Percentiles rank a stretch among this genome's conserved stretches.
Conservation (phyloP, 306 rosid species). For the Quercus rubra region DNA sequence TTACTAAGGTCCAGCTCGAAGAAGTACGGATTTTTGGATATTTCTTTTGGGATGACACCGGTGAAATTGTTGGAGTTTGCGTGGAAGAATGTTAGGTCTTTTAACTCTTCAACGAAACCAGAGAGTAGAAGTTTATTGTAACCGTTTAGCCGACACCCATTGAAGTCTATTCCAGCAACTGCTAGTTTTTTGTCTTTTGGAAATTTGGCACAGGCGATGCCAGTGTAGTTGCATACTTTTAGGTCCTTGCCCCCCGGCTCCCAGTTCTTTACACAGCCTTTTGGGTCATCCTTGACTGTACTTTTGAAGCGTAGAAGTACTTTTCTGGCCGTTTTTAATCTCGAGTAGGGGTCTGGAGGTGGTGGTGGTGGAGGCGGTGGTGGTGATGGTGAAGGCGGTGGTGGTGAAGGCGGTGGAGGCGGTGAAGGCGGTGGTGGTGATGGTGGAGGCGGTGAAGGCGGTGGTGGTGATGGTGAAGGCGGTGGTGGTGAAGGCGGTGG, state of each 20-base stretch:
- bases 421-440: neutral
- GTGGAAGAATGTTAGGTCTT: slow-evolving; percentile 59
- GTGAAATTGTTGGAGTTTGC: slow-evolving; percentile 70
- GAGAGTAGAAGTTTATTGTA: neutral
- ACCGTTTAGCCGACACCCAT: slow-evolving; percentile 16
- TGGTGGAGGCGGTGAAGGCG: fast-evolving
- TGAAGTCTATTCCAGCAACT: slow-evolving; percentile 58
- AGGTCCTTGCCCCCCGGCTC: fast-evolving
- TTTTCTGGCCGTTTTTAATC: slow-evolving; percentile 8
- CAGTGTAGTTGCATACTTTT: neutral
- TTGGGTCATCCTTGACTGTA: slow-evolving; percentile 5
- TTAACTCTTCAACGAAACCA: slow-evolving; percentile 18
- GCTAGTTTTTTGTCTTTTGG: neutral
- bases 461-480: neutral
- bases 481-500: neutral
- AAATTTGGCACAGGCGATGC: slow-evolving; percentile 17
- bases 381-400: neutral
- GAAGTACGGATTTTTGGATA: slow-evolving; percentile 2
- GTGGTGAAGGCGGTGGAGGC: fast-evolving
- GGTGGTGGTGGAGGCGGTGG: neutral
- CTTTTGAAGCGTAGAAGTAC: slow-evolving; percentile 23
- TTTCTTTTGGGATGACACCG: slow-evolving; percentile 14
- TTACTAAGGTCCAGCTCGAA: slow-evolving; percentile 81
- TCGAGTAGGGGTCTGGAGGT: neutral
- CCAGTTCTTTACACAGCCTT: slow-evolving; percentile 16